phyloP scores from a whole-genome alignment of 768 basidiomycete species.

The Podaxis pistillaris region DNA sequence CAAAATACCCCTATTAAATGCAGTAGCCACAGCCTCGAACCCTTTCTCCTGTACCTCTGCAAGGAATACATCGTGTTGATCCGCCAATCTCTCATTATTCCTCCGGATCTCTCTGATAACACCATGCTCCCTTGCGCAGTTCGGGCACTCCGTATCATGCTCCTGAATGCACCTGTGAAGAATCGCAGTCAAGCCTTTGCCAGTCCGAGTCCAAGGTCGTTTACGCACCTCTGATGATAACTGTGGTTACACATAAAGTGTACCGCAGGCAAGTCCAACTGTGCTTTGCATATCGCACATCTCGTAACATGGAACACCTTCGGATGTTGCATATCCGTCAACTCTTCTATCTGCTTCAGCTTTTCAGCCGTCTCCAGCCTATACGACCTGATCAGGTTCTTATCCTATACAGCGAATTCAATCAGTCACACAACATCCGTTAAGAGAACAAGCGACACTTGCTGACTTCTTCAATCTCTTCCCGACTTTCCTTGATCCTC shows the following conservation, averaged over 20 bases:
- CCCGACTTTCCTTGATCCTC: constrained; percentile 69
- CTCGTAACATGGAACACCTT: constrained; percentile 93
- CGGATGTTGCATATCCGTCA: constrained; percentile 76
- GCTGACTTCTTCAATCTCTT: constrained; percentile 80
- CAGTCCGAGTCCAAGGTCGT: neutral
- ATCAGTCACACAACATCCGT: constrained; percentile 4
- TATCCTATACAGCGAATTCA: constrained; percentile 56
- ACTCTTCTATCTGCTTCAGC: constrained; percentile 75
- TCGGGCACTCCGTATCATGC: constrained; percentile 86
- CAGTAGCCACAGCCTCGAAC: constrained; percentile 68
- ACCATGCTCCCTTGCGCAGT: constrained; percentile 83
- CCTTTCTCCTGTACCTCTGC: constrained; percentile 74
- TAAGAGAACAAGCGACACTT: constrained; percentile 4
- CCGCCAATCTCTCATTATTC: constrained; percentile 81
- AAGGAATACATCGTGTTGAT: constrained; percentile 79
- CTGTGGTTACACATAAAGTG: constrained; percentile 99
- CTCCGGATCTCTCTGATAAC: constrained; percentile 87
- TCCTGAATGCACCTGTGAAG: constrained; percentile 77
- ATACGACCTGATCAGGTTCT: constrained; percentile 84
- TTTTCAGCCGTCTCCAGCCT: constrained; percentile 80
- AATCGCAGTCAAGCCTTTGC: neutral
- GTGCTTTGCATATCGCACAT: constrained; percentile 86
- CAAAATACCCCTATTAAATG: constrained; percentile 67
- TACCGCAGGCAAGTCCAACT: constrained; percentile 88
- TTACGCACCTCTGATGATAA: constrained; percentile 84